Conservation (phyloP, 2,329 filamentous ascomycete species). For the Diplodia seriata region DNA sequence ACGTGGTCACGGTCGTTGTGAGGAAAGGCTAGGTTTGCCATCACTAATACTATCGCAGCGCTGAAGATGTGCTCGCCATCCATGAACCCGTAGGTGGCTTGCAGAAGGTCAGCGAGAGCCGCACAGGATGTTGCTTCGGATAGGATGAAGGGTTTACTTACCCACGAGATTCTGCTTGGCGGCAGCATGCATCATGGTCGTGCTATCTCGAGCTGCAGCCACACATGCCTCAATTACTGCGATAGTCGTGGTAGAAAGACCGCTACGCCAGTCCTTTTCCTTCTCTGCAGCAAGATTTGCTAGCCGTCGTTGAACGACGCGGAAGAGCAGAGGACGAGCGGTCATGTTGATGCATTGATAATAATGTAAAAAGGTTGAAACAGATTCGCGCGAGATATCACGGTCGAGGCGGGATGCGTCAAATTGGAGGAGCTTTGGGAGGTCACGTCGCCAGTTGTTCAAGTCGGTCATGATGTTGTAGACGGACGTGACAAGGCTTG, state of each 20-base stretch:
- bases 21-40: constrained; percentile 63
- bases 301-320: constrained; percentile 60
- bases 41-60: constrained; percentile 61
- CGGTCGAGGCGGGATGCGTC: constrained; percentile 54
- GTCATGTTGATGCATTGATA: constrained; percentile 67
- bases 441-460: constrained; percentile 57
- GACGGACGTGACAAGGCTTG: constrained; percentile 58
- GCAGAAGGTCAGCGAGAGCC: neutral
- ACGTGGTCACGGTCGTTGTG: constrained; percentile 50
- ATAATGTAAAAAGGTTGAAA: constrained; percentile 62
- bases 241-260: constrained; percentile 57
- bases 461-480: constrained; percentile 60
- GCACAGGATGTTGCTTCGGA: neutral
- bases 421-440: constrained; percentile 58
- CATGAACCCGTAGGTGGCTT: constrained; percentile 64
- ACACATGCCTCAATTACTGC: constrained; percentile 62
- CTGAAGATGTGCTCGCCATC: constrained; percentile 64
- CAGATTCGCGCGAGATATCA: constrained; percentile 56
- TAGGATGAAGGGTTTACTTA: neutral
- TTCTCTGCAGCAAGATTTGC: constrained; percentile 42
- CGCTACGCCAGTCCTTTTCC: constrained; percentile 55
- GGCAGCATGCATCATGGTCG: constrained; percentile 58
- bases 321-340: constrained; percentile 60
- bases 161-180: constrained; percentile 57
- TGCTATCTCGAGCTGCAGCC: constrained; percentile 57